These are phyloP conservation scores for Apophysomyces variabilis DNA, from an alignment of 371 early-diverging fungal genomes.

Conservation along the genomic window DNA sequence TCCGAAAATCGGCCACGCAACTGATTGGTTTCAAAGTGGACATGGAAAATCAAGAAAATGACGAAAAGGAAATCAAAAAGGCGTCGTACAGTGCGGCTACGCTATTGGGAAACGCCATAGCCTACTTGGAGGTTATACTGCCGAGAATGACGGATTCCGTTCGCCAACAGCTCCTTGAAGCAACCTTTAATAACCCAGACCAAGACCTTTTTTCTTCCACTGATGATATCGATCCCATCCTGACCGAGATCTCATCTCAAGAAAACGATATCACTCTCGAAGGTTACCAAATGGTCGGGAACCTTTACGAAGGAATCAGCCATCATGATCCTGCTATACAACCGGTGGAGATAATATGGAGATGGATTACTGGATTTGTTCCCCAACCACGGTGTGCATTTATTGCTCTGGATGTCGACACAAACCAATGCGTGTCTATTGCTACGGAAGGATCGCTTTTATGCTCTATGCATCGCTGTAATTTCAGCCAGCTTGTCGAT, in stretches of 20 bases:
- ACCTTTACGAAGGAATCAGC: neutral
- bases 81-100: neutral
- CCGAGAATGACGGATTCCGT: neutral
- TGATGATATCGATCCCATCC: neutral
- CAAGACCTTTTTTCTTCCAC: neutral
- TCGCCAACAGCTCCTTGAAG: neutral
- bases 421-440: neutral
- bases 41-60: neutral
- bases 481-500: neutral
- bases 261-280: neutral
- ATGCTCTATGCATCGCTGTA: neutral
- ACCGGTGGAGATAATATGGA: neutral
- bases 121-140: neutral
- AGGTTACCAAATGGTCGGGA: neutral
- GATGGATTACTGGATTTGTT: slow-evolving; percentile 6
- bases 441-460: neutral
- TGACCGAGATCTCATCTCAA: neutral
- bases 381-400: neutral
- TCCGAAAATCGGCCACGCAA: neutral
- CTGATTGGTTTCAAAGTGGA: neutral
- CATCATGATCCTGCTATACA: neutral
- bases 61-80: neutral
- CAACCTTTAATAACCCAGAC: neutral
- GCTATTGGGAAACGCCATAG: neutral
- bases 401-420: neutral